Evolutionary conservation across 345 rosid genomes (phyloP), one percentile per base, ranked within the genome.

Genomic region (Cardiospermum halicacabum): DNA sequence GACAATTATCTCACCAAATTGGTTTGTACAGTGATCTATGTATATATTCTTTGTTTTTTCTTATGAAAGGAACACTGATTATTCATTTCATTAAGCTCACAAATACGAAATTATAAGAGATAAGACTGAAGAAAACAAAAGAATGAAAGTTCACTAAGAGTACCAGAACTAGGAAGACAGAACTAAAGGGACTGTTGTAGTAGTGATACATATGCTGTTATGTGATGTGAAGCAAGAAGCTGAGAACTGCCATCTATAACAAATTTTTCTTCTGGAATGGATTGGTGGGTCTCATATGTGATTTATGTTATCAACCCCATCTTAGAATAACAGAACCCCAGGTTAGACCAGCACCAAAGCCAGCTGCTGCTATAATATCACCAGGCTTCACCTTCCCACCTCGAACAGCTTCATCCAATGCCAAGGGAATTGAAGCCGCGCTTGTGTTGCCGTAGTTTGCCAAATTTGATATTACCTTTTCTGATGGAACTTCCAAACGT

Each of bases 281-380:
- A 62, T 19, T 58, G 48, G 65, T 21, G 5, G 56, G 66, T n/a
- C n/a, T n/a, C n/a, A n/a, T n/a, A 72, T 58, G 69, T 45, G n/a
- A 18, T 28, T 21, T 28, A n/a, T n/a, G n/a, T n/a, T n/a, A n/a
- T 85, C 74, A 89, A 37, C 87, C 89, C 96, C 99, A 94, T 77
- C 96, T 73, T 55, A 91, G 2, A 45, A 94, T 80, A 19, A 92
- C 96, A 50, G 99, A 89, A 50, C 89, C 99, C 99, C 97, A 87
- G 36, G 95, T 94, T 68, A 94, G 82, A 62, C 97, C 99, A 2
- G 96, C 99, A 45, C 99, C 97, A 37, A 89, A 94, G 55, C 97
- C 97, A 11, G 97, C 89, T 32, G 95, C 39, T 0, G 93, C 96
- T 22, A 91, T 85, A 11, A 76, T 78, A 56, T 94, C 87, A 27